Percentiles rank a stretch among this genome's conserved stretches.
These are phyloP conservation scores for Chenopodium formosanum DNA, from an alignment of 148 eudicot genomes.

Conservation along the genomic window DNA sequence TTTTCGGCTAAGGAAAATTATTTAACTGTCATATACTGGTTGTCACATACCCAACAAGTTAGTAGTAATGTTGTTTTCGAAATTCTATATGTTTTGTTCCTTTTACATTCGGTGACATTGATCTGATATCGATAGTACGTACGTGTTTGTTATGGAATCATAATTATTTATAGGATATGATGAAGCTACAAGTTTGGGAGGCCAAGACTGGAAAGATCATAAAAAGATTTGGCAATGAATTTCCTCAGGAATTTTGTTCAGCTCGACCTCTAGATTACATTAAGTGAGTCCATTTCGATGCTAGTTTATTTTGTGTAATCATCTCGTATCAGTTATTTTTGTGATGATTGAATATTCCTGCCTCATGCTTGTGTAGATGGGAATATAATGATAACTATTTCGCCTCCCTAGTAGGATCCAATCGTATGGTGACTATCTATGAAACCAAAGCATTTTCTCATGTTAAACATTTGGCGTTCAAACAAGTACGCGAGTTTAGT, in stretches of 20 bases:
- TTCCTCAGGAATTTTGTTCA: background rate
- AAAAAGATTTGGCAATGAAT: background rate
- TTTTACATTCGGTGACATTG: background rate
- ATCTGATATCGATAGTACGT: background rate
- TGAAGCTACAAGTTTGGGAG: background rate
- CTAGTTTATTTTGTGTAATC: background rate
- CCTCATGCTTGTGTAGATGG: background rate
- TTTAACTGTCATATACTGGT: background rate
- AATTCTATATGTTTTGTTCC: background rate
- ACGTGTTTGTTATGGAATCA: background rate
- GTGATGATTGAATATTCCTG: background rate
- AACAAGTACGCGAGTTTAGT: background rate
- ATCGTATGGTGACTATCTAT: background rate
- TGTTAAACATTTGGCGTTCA: background rate
- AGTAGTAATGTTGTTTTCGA: background rate
- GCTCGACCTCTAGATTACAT: background rate
- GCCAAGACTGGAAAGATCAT: background rate
- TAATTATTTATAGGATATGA: background rate
- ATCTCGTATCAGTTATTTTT: background rate
- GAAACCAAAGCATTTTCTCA: slow-evolving; percentile 1
- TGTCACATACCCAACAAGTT: background rate
- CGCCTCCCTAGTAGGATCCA: background rate
- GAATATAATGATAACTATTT: background rate
- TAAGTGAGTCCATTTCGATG: background rate
- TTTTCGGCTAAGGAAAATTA: background rate